Conservation (phyloP, 2,329 filamentous ascomycete genomes). For the Moelleriella libera region DNA sequence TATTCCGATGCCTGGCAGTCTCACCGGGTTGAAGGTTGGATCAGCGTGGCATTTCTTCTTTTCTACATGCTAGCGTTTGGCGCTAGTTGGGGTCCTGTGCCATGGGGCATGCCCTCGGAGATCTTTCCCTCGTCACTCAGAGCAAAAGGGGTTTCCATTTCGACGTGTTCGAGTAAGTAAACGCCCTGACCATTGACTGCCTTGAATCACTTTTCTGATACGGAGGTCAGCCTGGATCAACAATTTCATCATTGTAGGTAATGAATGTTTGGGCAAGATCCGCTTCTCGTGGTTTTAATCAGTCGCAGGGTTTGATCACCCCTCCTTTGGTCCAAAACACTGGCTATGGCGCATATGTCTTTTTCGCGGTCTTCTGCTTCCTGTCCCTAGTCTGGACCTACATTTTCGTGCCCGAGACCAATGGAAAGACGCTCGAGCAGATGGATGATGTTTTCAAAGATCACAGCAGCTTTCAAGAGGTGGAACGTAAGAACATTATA, state of each 20-base stretch:
- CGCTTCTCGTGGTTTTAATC: too few species aligned
- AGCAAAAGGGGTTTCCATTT: slow-evolving; percentile 48
- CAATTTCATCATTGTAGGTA: slow-evolving; percentile 40
- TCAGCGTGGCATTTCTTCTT: slow-evolving; percentile 17
- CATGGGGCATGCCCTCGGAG: slow-evolving; percentile 35
- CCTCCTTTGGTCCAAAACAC: slow-evolving; percentile 42
- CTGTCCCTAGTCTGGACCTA: slow-evolving; percentile 36
- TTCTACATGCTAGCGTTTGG: slow-evolving; percentile 48
- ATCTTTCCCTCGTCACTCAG: slow-evolving; percentile 47
- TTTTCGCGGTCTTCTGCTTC: slow-evolving; percentile 45
- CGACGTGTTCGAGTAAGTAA: slow-evolving; percentile 32
- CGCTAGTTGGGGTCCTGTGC: slow-evolving; percentile 39
- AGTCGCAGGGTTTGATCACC: slow-evolving; percentile 31
- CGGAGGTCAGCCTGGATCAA: slow-evolving; percentile 35
- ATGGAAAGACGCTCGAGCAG: slow-evolving; percentile 36
- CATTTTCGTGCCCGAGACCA: slow-evolving; percentile 43
- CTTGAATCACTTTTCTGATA: not conserved
- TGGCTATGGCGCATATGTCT: slow-evolving; percentile 37
- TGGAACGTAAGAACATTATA: slow-evolving; percentile 2
- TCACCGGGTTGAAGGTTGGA: slow-evolving; percentile 13
- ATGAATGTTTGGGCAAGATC: not conserved
- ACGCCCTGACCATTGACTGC: not conserved
- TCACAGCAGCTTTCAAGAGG: slow-evolving; percentile 9
- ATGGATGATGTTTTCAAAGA: slow-evolving; percentile 28
- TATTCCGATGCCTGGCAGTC: slow-evolving; percentile 11